Percentiles rank a stretch among this genome's conserved stretches.
Conservation (phyloP, 495 filamentous ascomycete genomes). For the Aeminium ludgeri region DNA sequence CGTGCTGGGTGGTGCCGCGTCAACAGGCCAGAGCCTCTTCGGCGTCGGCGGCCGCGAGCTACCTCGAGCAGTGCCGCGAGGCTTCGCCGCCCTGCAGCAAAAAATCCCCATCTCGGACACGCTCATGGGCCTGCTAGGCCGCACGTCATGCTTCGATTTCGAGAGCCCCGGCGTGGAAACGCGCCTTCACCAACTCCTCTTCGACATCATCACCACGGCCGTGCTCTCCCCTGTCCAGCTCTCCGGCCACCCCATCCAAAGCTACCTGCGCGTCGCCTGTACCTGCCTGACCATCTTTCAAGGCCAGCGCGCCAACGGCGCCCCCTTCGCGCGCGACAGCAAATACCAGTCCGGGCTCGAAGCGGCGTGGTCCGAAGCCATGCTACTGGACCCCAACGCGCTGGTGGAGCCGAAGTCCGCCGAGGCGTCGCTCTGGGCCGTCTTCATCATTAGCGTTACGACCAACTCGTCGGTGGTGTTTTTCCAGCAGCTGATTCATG, state of each 20-base stretch:
- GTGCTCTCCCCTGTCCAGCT: background rate
- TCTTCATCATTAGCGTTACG: conserved; percentile 16
- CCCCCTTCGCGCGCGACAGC: conserved; percentile 9
- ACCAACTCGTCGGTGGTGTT: conserved; percentile 8
- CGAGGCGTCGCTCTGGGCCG: conserved; percentile 13
- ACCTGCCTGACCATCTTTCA: conserved; percentile 15
- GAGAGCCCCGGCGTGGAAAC: conserved; percentile 10
- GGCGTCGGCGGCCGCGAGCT: background rate
- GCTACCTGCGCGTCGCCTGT: conserved; percentile 13
- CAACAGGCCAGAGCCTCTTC: no score
- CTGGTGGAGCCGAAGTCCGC: conserved; percentile 12
- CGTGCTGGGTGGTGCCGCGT: no score
- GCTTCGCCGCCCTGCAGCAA: conserved; percentile 12
- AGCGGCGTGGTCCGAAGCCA: conserved; percentile 15
- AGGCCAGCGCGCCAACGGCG: conserved; percentile 12
- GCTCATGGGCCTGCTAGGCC: conserved; percentile 6
- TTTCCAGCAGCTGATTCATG: conserved; percentile 9
- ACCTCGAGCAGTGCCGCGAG: conserved; percentile 9
- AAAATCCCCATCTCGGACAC: conserved; percentile 7
- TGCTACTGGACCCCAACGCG: conserved; percentile 8
- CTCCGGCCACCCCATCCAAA: conserved; percentile 9
- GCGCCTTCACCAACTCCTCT: conserved; percentile 12
- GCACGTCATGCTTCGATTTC: conserved; percentile 16
- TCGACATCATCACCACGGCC: conserved; percentile 13
- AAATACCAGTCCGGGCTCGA: conserved; percentile 13